These are phyloP conservation scores for Leccinum colubrinum DNA, from an alignment of 1,284 basidiomycete genomes.

Conservation along the genomic window DNA sequence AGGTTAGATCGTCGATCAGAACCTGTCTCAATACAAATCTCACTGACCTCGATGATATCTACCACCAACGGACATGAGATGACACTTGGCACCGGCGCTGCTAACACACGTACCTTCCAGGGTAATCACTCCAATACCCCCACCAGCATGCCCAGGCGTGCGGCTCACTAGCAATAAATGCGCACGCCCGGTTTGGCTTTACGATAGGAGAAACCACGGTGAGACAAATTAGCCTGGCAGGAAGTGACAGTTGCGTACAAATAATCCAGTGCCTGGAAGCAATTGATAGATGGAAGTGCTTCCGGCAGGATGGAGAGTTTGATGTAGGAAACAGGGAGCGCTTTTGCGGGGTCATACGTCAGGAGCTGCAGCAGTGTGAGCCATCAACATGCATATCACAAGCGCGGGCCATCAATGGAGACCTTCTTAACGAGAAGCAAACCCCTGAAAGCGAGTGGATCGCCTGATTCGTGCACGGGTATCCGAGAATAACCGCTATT, in stretches of 20 bases:
- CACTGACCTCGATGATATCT: conserved; percentile 68
- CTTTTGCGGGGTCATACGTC: conserved; percentile 85
- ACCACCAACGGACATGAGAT: background rate
- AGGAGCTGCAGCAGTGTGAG: conserved; percentile 51
- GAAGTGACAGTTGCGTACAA: conserved; percentile 50
- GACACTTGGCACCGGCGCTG: background rate
- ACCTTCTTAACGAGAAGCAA: conserved; percentile 88
- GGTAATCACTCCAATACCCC: conserved; percentile 81
- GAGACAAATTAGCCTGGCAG: conserved; percentile 26
- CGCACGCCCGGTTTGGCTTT: conserved; percentile 92
- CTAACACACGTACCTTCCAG: conserved; percentile 55
- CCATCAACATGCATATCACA: background rate
- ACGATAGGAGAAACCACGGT: conserved; percentile 22
- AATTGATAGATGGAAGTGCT: conserved; percentile 82
- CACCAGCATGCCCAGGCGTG: conserved; percentile 78
- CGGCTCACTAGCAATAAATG: conserved; percentile 88
- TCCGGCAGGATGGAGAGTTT: conserved; percentile 87
- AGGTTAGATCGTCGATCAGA: background rate
- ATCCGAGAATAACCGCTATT: conserved; percentile 92
- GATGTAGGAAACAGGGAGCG: conserved; percentile 74
- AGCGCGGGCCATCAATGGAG: background rate
- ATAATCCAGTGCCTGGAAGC: conserved; percentile 84
- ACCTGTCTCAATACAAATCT: background rate
- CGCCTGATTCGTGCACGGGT: conserved; percentile 81
- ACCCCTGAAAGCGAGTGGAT: conserved; percentile 80